phyloP scores from a whole-genome alignment of 345 rosid species.

The Moringa oleifera region DNA sequence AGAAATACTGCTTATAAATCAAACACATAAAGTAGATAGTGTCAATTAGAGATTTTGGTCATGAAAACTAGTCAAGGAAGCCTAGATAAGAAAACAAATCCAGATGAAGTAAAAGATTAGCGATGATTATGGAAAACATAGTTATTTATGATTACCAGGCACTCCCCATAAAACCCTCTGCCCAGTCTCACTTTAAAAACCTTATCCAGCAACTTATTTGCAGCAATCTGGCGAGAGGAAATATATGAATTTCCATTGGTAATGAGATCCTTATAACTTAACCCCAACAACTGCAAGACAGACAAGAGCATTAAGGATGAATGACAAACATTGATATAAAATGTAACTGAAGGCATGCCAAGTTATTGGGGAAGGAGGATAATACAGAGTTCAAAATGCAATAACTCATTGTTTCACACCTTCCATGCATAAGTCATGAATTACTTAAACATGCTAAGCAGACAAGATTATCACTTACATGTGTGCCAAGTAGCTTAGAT shows the following conservation, averaged over 20 bases:
- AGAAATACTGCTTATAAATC: neutral
- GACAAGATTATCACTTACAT: too few species aligned
- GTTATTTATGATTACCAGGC: constrained; percentile 50
- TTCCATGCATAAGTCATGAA: too few species aligned
- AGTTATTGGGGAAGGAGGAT: too few species aligned
- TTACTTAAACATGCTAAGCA: too few species aligned
- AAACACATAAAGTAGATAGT: neutral
- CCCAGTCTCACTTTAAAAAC: constrained; percentile 58
- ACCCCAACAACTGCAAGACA: constrained; percentile 49
- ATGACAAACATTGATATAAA: neutral
- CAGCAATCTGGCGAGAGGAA: constrained; percentile 40
- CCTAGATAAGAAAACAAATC: too few species aligned
- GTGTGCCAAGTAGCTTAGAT: too few species aligned
- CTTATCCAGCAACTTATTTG: constrained; percentile 59
- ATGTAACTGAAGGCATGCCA: too few species aligned
- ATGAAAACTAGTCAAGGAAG: neutral
- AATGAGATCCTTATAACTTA: constrained; percentile 46
- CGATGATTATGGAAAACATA: neutral
- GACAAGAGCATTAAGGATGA: constrained; percentile 16
- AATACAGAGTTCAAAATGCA: too few species aligned
- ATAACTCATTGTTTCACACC: too few species aligned
- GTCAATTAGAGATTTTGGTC: neutral
- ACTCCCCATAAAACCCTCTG: constrained; percentile 90
- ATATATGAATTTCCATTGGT: constrained; percentile 45
- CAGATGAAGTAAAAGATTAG: neutral